Evolutionary conservation across 257 asterid species (phyloP).

Genomic region (Solanum pinnatisectum): DNA sequence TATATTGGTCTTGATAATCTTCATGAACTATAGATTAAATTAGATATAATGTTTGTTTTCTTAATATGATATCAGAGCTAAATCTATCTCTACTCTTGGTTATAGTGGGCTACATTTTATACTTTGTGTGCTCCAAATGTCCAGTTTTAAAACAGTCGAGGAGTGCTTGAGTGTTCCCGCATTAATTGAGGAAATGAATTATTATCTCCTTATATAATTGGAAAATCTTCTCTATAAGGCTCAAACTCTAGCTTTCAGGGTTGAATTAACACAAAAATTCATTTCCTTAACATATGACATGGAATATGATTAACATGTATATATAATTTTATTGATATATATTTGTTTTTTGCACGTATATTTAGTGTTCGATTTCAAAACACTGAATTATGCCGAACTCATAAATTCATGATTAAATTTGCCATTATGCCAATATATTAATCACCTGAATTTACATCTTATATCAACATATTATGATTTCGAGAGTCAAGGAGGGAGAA

Average conservation of each 20-base stretch:
- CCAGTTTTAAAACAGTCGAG: neutral
- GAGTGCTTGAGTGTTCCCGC: neutral
- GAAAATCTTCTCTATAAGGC: neutral
- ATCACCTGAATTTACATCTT: neutral
- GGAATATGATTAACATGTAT: too few relatives aligned
- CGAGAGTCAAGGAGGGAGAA: neutral
- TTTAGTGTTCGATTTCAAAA: neutral
- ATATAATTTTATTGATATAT: neutral
- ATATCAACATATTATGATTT: too few relatives aligned
- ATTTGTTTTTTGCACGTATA: neutral
- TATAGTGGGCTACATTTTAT: neutral
- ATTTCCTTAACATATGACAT: neutral
- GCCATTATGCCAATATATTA: too few relatives aligned
- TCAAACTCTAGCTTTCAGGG: too few relatives aligned
- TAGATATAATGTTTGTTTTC: neutral
- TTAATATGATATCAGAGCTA: neutral
- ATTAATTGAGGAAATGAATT: neutral
- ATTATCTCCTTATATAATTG: too few relatives aligned
- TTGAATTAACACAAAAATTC: too few relatives aligned
- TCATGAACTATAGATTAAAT: neutral
- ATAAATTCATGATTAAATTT: too few relatives aligned
- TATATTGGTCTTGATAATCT: neutral
- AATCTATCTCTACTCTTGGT: neutral
- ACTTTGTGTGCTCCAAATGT: too few relatives aligned
- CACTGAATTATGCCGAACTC: fast-evolving